phyloP scores from a whole-genome alignment of 2,329 filamentous ascomycete species.

The Eurotiales sp. region DNA sequence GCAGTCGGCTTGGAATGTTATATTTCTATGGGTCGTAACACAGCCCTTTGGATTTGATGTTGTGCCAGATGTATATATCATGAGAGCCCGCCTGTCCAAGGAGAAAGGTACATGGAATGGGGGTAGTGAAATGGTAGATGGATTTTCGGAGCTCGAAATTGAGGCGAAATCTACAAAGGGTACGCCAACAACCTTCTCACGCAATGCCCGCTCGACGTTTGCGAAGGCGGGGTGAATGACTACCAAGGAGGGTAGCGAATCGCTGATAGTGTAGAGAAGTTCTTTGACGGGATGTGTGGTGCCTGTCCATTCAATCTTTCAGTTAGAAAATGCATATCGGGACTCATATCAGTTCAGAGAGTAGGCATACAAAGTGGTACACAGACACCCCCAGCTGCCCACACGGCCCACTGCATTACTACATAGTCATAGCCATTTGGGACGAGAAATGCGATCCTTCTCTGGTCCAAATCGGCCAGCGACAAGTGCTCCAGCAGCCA shows the following conservation, averaged over 20 bases:
- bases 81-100: conserved; percentile 33
- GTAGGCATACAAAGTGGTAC: conserved; percentile 39
- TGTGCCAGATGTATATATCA: conserved; percentile 43
- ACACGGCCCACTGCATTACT: conserved; percentile 41
- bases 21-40: conserved; percentile 42
- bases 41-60: conserved; percentile 42
- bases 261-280: conserved; percentile 39
- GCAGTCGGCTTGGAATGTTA: conserved; percentile 29
- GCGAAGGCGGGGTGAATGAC: conserved; percentile 39
- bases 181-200: conserved; percentile 25
- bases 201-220: conserved; percentile 29
- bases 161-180: conserved; percentile 30
- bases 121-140: conserved; percentile 24
- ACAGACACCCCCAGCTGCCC: conserved; percentile 42
- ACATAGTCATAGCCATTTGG: conserved; percentile 43
- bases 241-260: conserved; percentile 41
- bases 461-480: conserved; percentile 32
- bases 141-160: conserved; percentile 18
- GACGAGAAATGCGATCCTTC: conserved; percentile 36
- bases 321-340: neutral
- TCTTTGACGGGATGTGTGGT: conserved; percentile 41
- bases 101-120: conserved; percentile 28
- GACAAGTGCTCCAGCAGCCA: conserved; percentile 31
- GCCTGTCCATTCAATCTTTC: conserved; percentile 23
- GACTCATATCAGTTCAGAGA: neutral